Conservation (phyloP, 202 grass and related monocot genomes). For the Zoysia matrella region DNA sequence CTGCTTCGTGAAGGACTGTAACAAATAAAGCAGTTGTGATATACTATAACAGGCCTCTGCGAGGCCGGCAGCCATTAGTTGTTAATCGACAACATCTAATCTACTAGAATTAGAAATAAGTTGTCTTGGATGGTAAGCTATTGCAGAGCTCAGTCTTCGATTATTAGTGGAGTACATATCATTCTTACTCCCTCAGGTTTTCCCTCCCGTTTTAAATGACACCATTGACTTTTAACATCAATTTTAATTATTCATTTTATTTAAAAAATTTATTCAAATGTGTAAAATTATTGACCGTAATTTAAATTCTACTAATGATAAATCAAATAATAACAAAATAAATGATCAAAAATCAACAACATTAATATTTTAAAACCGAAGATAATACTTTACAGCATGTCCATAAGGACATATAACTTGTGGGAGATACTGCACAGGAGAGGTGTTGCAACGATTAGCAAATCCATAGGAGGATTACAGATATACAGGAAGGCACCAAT, state of each 20-base stretch:
- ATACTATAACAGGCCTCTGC: background rate
- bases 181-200: background rate
- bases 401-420: too few relatives aligned
- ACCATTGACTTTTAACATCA: too few relatives aligned
- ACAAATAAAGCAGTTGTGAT: too few relatives aligned
- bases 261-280: too few relatives aligned
- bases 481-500: background rate
- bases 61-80: background rate
- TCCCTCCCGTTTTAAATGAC: too few relatives aligned
- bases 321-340: too few relatives aligned
- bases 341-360: too few relatives aligned
- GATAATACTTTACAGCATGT: background rate
- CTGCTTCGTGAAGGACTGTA: too few relatives aligned
- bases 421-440: background rate
- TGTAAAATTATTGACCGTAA: too few relatives aligned
- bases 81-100: background rate
- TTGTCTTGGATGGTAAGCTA: background rate
- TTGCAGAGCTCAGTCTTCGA: background rate
- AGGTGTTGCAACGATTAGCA: background rate
- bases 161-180: background rate
- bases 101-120: background rate
- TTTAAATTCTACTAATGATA: too few relatives aligned
- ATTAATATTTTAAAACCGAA: too few relatives aligned
- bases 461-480: background rate
- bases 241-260: too few relatives aligned